Base-by-base conservation (phyloP, 805 yeast species). In the Saturnispora mendoncae region DNA sequence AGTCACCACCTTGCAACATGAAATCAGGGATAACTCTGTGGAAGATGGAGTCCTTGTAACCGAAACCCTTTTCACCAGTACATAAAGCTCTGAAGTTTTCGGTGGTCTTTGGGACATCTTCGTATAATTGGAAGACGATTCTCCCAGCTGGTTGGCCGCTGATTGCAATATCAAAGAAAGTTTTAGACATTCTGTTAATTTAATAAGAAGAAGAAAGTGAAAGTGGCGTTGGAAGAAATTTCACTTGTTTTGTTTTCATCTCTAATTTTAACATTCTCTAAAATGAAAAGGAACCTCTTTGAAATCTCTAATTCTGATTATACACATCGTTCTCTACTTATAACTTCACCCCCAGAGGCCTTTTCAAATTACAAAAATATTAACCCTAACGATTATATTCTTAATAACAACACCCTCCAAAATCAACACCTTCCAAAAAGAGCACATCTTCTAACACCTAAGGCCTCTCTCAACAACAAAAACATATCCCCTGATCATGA, bases 21-120 rank as follows among this genome's bases (percentile, higher is more conserved):
- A 88, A 88, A 65, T 83, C 79, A 51, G 96, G 96, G 59, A 87
- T 87, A 51, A 88, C 94, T 72, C 96, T 82, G 85, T 88, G 97
- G 92, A 90, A 88, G 51, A 79, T 71, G 38, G 94, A 84, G 57
- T 72, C 75, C 61, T 80, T 79, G 76, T 80, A 87, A 46, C 95
- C 95, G 57, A 69, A 84, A 48, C 97, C 97, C 76, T 86, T 83
- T 71, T 85, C 95, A 55, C 96, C 95, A 49, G 95, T 81, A 62
- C 82, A 76, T 54, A 81, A 65, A 43, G 87, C 86, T 69, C 84
- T 74, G 74, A 81, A 81, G 66, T 81, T 81, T 65, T 79, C 86
- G 52, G 84, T 72, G 39, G 88, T 81, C 72, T 80, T 80, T 65
- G 90, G 90, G 56, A 84, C 86, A 60, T 84, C 94, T 69, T 78